phyloP scores from a whole-genome alignment of 805 yeast species.

The Hanseniaspora vineae region DNA sequence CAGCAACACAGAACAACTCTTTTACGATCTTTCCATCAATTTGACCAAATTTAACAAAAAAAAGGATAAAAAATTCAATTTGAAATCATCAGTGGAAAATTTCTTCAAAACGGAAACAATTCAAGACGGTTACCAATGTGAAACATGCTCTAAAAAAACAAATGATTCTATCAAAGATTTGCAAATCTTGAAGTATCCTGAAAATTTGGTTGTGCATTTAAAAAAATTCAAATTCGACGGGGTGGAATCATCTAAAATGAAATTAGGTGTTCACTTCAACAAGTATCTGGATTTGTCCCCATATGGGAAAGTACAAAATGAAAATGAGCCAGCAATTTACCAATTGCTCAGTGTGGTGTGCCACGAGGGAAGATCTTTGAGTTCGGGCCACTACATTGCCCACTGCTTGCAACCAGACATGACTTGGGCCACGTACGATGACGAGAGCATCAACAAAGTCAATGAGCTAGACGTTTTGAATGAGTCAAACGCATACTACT shows the following conservation, averaged over 20 bases:
- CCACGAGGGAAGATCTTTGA: conserved; percentile 87
- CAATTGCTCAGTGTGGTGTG: conserved; percentile 74
- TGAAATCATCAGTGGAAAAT: conserved; percentile 64
- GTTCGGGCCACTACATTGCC: conserved; percentile 87
- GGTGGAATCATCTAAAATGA: conserved; percentile 66
- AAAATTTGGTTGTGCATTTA: conserved; percentile 72
- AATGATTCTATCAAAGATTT: conserved; percentile 65
- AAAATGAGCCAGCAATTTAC: conserved; percentile 39
- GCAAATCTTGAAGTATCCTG: conserved; percentile 67
- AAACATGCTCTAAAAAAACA: conserved; percentile 65
- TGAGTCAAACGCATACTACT: conserved; percentile 83
- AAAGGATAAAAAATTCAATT: conserved; percentile 33
- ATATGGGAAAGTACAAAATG: conserved; percentile 28
- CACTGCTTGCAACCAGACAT: conserved; percentile 89
- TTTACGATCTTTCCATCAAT: conserved; percentile 82
- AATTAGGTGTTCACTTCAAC: conserved; percentile 75
- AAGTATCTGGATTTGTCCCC: conserved; percentile 59
- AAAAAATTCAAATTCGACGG: conserved; percentile 88
- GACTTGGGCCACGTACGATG: conserved; percentile 89
- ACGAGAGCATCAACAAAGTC: conserved; percentile 68
- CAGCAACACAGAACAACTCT: conserved; percentile 82
- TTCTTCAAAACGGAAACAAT: conserved; percentile 77
- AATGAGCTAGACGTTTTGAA: conserved; percentile 61
- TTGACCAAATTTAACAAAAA: conserved; percentile 41
- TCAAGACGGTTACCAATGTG: conserved; percentile 76